Base-by-base conservation (phyloP, 305 asterid genomes). In the Fraxinus floribunda region DNA sequence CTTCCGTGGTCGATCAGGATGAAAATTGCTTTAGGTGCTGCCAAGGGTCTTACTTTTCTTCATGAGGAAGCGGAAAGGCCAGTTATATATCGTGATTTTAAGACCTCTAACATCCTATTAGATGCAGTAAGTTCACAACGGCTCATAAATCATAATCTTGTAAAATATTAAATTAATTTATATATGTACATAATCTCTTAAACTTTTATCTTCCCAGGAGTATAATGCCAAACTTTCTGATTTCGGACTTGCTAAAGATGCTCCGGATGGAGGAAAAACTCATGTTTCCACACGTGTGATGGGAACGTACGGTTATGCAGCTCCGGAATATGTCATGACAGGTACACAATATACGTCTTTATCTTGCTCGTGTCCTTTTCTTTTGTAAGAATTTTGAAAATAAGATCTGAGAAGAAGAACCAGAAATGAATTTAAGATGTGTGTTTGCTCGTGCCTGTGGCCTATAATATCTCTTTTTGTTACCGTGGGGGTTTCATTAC, bases 241-340 rank as follows among this genome's bases (percentile, higher is more conserved):
- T 89, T 95, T 95, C 81, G 99, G 99, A 79, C 99, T 95, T 70
- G 99, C 99, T 49, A 95, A 95, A 87, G 99, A 95, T 88, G 99
- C 97, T 60, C 99, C 99, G 0, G 97, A 95, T 82, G 98, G 93
- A 79, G 99, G 96, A 52, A 94, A 95, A 81, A 94, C 97, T 81
- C 99, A 95, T 68, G 99, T 95, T 74, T 95, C 99, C 32, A 95
- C 99, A 11, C 98, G 99, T 74, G 99, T 95, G 75, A 95, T 95
- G 99, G 99, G 99, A 79, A 95, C 99, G 1, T 93, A 95, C 39
- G 99, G 99, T 24, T 95, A 95, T 83, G 99, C 99, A 4, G 99
- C 99, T 44, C 99, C 99, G 13, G 99, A 95, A 82, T 95, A 95
- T 82, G 98, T 95, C 76, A 95, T 95, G 99, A 95, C 99, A 66